Evolutionary conservation across 495 filamentous ascomycete species (phyloP).

Genomic region (Xylaria scruposa): DNA sequence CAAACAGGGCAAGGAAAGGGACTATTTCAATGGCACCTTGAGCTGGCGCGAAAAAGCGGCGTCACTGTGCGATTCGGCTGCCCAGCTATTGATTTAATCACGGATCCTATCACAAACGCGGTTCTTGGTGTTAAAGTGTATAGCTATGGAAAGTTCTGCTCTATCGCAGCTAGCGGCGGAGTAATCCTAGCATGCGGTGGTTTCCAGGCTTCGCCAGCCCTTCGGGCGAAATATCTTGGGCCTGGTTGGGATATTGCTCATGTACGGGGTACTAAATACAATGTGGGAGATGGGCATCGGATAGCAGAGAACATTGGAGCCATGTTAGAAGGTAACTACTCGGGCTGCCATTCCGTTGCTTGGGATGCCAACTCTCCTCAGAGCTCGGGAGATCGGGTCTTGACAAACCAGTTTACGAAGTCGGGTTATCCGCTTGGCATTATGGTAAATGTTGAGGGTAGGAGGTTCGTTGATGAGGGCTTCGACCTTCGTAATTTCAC

Average conservation of each 20-base stretch:
- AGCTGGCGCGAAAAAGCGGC: constrained; percentile 49
- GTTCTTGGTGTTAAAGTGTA: constrained; percentile 48
- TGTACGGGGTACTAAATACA: constrained; percentile 67
- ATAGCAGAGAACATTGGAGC: constrained; percentile 59
- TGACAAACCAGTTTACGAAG: constrained; percentile 71
- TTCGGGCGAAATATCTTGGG: constrained; percentile 64
- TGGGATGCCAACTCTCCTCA: constrained; percentile 67
- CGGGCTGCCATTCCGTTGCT: constrained; percentile 65
- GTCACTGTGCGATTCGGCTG: constrained; percentile 53
- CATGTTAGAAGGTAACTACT: constrained; percentile 61
- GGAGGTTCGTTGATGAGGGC: constrained; percentile 69
- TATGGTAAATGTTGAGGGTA: constrained; percentile 64
- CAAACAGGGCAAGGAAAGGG: constrained; percentile 55
- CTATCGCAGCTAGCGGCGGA: constrained; percentile 45
- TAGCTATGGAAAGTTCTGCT: constrained; percentile 31
- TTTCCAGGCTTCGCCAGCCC: constrained; percentile 62
- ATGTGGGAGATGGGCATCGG: constrained; percentile 60
- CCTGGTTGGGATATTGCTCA: constrained; percentile 66
- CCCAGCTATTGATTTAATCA: constrained; percentile 49
- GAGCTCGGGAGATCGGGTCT: constrained; percentile 55
- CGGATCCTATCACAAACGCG: constrained; percentile 43
- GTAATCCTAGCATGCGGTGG: constrained; percentile 67
- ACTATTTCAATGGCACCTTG: constrained; percentile 55
- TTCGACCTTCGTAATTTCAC: constrained; percentile 68
- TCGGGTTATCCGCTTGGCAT: constrained; percentile 69